Evolutionary conservation across 2,329 filamentous ascomycete genomes (phyloP), one percentile per base, ranked within the genome.

Genomic region (Verticillium isaacii): DNA sequence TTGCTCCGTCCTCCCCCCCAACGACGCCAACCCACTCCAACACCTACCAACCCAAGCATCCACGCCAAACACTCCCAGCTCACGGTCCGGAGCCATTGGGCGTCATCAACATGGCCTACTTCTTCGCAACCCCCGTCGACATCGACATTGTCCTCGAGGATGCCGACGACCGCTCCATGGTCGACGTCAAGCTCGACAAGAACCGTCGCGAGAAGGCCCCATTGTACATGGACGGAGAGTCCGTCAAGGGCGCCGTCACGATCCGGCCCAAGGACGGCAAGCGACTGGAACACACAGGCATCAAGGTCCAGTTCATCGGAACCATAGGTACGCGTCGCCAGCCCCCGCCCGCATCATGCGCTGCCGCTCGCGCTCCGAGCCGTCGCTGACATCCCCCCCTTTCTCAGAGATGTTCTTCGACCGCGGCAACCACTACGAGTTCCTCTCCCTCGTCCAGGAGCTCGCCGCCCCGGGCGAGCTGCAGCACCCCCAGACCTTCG

Each of bases 291-390:
- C 95, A 99, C 77, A 98, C 93, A 12, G 95, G 95, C 70, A 97
- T 99, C 85, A 99, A 99, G 80, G 94, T 99, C 71, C 95, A 99
- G 76, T 99, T 99, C 81, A 97, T 99, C 71, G 95, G 95, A 74
- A 96, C 93, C 66, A 99, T 99, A 82, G 92, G 92, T 95, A 80
- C 60, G 62, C 45, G 58, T 62, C 50, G 60, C 61, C 61, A n/a
- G 14, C 32, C 55, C 37, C 58, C 56, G 34, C 56, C 36, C 52
- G 36, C 39, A 58, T 25, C 63, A 14, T 52, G 45, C 45, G n/a
- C 45, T 25, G 9, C n/a, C n/a, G 45, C 19, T 52, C 34, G 34
- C 34, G 34, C 34, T n/a, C 39, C 45, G 17, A 52, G 23, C n/a
- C 45, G n/a, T 23, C 19, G 23, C 45, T 52, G 45, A 52, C 60